Evolutionary conservation across 2,329 filamentous ascomycete species (phyloP), one percentile per base, ranked within the genome.

Genomic region (Karstenula rhodostoma): DNA sequence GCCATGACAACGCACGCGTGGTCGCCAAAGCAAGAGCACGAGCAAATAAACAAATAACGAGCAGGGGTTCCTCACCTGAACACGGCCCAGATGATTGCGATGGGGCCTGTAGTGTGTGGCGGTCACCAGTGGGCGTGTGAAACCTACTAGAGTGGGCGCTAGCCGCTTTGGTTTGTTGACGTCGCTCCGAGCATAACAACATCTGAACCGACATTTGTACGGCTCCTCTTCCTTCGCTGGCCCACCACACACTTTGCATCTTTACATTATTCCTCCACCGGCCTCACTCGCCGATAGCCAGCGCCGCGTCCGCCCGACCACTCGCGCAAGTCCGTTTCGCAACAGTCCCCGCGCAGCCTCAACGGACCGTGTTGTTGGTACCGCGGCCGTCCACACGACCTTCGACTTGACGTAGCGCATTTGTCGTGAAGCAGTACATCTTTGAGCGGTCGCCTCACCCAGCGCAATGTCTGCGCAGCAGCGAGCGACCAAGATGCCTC

Each of bases 181-280:
- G 29, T 32, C 29, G 29, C 29, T 32, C 29, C 29, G 29, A 32
- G 29, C 29, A 32, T 32, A 70, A 73, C 63, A 72, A 68, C 67
- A 61, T 63, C 29, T 40, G 57, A 8, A 35, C 60, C 35, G 60
- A 68, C 70, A 67, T 69, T 64, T 69, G 66, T 63, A 70, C 61
- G 66, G 58, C 64, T 67, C 61, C 60, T 64, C 56, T 60, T 61
- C 63, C 66, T 61, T 66, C 66, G 67, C 67, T 55, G 71, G 70
- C 66, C 68, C 63, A 63, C 71, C 64, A 59, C 60, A 63, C 35
- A 55, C 52, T 67, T 64, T 66, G 64, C 73, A 78, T 78, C 74
- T 69, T 74, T 77, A 77, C 73, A 67, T 65, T 76, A 75, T 77
- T 74, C 62, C 65, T 74, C 69, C 67, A 61, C 60, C 58, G 59